Base-by-base conservation (phyloP, 1,139 yeast species). In the Yamadazyma sp. region DNA sequence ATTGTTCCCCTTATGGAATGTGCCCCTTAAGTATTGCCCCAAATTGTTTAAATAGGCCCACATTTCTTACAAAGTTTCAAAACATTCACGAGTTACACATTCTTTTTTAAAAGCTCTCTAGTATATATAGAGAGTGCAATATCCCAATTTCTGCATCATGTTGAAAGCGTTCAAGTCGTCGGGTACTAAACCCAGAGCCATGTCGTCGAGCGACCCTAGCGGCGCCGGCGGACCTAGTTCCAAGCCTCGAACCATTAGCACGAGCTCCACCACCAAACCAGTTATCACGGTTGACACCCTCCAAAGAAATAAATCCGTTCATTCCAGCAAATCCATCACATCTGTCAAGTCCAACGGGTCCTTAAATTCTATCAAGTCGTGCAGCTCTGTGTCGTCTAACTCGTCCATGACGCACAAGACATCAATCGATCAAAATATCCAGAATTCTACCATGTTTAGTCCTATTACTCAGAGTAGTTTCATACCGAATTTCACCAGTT, bases 401-500 rank as follows among this genome's bases (percentile, higher is more conserved):
- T 40, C 45, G 2, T 37, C 44, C 15, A 14, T 28, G 22, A 8
- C 11, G 6, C 23, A 21, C 18, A 28, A 20, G n/a, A 21, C 29
- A 21, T 35, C 46, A 7, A 35, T 43, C 11, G 52, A 44, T 18
- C 36, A 42, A 30, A 49, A 45, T 17, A 43, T 47, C 27, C 43
- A 34, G 16, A 13, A 39, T 3, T 32, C 45, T 9, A 41, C 48
- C 4, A 39, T 38, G 26, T 33, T 45, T 6, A 46, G 51, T 35
- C 53, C 53, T 9, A 45, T 49, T 10, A 41, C 37, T 8, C 45
- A 46, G 25, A 45, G 51, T 35, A 44, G 47, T 6, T 39, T 49
- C 12, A 42, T 49, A n/a, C 59, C 70, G 12, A 61, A 61, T 43
- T 43, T 46, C 33, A 42, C 44, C n/a, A 44, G 49, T 6, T 62